Evolutionary conservation across 805 yeast species (phyloP), one percentile per base, ranked within the genome.

Genomic region (Candida loeiensis): DNA sequence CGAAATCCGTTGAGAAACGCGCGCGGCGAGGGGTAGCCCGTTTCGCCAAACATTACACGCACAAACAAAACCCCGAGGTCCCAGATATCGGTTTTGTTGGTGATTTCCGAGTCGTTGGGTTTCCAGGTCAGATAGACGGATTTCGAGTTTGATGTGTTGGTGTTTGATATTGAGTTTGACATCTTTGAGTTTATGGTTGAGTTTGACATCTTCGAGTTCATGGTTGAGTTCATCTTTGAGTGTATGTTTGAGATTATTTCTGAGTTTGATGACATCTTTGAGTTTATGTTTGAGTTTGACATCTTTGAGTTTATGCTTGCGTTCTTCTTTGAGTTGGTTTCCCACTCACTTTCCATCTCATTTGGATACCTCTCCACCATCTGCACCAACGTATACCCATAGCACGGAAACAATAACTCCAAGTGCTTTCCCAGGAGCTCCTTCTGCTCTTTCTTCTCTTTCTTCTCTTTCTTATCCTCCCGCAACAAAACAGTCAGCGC

Each of bases 41-140:
- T 66, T 46, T 84, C 79, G 27, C 59, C 61, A 8, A 66, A 41
- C 71, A 69, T 66, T 3, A 69, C 51, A 19, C 66, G 49, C 42
- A 62, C 42, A 48, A 91, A 82, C 5, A 85, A 58, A 0, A 86
- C 86, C 6, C 97, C 99, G 28, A 89, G 63, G 54, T 85, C 85
- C 98, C 98, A 93, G 7, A 93, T 83, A 64, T 93, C 99, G 0
- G 96, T 81, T 58, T 88, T 85, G 26, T 89, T 68, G 42, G 82
- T 82, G 21, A 11, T 54, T 12, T 58, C 44, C 6, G 81, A 47
- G 56, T 90, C 97, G 0, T 98, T 97, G 0, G 97, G 95, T 9
- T 59, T 64, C 96, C 97, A 90, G n/a, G n/a, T n/a, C n/a, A n/a
- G n/a, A n/a, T n/a, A n/a, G n/a, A n/a, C n/a, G n/a, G n/a, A n/a